Evolutionary conservation across 331 rosid genomes (phyloP).

Genomic region (Saraca asoca): DNA sequence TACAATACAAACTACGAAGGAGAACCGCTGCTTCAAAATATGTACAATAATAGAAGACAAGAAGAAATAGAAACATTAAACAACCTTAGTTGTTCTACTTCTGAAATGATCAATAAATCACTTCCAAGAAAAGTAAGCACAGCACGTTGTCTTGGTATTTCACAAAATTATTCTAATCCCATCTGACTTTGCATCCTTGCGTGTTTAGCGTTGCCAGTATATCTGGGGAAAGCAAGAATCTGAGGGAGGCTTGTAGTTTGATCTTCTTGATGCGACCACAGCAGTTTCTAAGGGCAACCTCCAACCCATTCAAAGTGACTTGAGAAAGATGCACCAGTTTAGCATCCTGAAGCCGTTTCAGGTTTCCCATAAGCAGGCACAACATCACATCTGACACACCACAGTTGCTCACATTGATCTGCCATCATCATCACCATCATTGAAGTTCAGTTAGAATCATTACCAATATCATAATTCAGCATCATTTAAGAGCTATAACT

Average conservation of each 20-base stretch:
- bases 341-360: slow-evolving; percentile 66
- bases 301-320: slow-evolving; percentile 57
- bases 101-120: neutral
- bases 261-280: slow-evolving; percentile 59
- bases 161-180: slow-evolving; percentile 49
- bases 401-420: slow-evolving; percentile 66
- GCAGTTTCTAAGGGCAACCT: slow-evolving; percentile 56
- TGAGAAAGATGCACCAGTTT: slow-evolving; percentile 54
- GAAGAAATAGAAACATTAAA: neutral
- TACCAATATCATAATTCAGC: neutral
- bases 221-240: slow-evolving; percentile 52
- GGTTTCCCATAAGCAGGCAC: slow-evolving; percentile 58
- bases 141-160: slow-evolving; percentile 5
- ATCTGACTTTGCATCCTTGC: slow-evolving; percentile 62
- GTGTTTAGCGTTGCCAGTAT: slow-evolving; percentile 48
- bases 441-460: slow-evolving; percentile 22
- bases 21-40: too few species aligned
- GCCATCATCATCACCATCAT: slow-evolving; percentile 32
- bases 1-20: too few species aligned
- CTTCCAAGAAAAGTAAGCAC: slow-evolving; percentile 31
- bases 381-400: slow-evolving; percentile 55
- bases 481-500: neutral
- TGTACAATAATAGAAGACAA: neutral
- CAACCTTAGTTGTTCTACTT: neutral
- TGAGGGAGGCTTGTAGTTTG: slow-evolving; percentile 50